Conservation (phyloP, 139 green algal species). For the Chlorella sp. region DNA sequence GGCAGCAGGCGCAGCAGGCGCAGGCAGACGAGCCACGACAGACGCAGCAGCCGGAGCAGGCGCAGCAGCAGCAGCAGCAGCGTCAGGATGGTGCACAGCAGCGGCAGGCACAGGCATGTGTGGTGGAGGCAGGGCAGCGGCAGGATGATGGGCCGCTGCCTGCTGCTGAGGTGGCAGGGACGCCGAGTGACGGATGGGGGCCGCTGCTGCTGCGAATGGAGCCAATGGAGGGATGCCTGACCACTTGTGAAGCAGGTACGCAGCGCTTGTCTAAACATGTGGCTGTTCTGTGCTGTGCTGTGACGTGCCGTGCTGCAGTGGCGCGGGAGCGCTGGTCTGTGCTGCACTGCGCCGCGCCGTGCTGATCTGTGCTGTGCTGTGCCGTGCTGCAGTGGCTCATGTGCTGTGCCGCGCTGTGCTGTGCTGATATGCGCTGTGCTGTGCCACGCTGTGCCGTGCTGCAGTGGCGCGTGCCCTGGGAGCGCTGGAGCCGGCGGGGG, state of each 20-base stretch:
- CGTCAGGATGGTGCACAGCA: neutral
- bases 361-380: neutral
- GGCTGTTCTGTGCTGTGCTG: too few relatives aligned
- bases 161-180: neutral
- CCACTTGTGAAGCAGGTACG: conserved; percentile 20
- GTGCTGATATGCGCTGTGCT: neutral
- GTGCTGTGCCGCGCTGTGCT: neutral
- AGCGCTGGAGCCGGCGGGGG: neutral
- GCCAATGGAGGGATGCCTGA: conserved; percentile 16
- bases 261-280: too few relatives aligned
- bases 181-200: neutral
- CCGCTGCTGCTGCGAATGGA: conserved; percentile 22
- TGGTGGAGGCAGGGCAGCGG: too few relatives aligned
- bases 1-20: neutral
- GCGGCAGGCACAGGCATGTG: neutral
- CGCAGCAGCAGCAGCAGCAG: neutral
- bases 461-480: conserved; percentile 14
- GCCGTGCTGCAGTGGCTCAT: neutral
- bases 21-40: neutral
- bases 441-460: too few relatives aligned
- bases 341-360: neutral
- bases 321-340: too few relatives aligned
- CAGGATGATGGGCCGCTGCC: neutral
- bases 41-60: neutral
- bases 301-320: too few relatives aligned